Evolutionary conservation across 345 rosid genomes (phyloP), one percentile per base, ranked within the genome.

Genomic region (Noccaea caerulescens): DNA sequence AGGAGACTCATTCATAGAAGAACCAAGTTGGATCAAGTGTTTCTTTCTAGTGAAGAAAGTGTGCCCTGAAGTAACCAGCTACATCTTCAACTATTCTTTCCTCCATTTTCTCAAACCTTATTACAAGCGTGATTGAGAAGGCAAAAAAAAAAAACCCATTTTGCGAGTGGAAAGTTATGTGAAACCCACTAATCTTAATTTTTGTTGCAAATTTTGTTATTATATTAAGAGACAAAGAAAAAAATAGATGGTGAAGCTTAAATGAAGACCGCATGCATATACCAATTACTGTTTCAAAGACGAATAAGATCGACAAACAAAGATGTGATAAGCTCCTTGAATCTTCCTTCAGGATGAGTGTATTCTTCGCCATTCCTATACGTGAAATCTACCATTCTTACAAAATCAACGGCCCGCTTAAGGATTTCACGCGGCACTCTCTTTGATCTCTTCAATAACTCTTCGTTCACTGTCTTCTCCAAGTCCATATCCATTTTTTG

Each of bases 41-140:
- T 10, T 49, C 0, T 34, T 6, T 7, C 18, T 47, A 4, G 18
- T 64, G 33, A 64, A 49, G 10, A 18, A 25, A 6, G 1, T 34
- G 33, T 64, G 69, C 27, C 69, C 46, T 49, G 69, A 64, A 47
- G 7, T 64, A 18, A 25, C 49, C 32, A 14, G 6, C 18, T 23
- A 5, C 43, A 12, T 39, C 27, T 3, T 10, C 33, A 27, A n/a
- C 18, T 27, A 23, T 27, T 7, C 2, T 7, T 61, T 8, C 8
- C 8, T n/a, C 9, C 37, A 33, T 61, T 61, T 7, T 42, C 7
- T 61, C 36, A 61, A 61, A 27, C n/a, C 51, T 43, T 8, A 5
- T 61, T 25, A 12, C 51, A 43, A 43, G 20, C 23, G 12, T 25
- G 37, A 60, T 1, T 61, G 25, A 61, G 12, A 33, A 33, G 36